Base-by-base conservation (phyloP, 176 grass and related monocot species). In the Cymbopogon citratus region DNA sequence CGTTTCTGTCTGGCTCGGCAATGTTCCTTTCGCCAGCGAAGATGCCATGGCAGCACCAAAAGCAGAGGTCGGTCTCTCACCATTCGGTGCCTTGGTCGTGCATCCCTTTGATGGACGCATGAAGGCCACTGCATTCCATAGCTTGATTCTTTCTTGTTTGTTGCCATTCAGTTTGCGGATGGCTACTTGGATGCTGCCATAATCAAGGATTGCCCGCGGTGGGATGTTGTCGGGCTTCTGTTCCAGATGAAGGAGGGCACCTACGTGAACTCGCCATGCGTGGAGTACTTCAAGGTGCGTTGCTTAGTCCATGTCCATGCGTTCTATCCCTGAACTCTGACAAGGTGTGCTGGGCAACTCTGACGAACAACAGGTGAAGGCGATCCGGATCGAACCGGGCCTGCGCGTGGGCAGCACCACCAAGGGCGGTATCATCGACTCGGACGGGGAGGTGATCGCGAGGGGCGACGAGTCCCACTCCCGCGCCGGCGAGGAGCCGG, bases 181-280 rank as follows among this genome's bases (percentile, higher is more conserved):
- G 96, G 96, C 38, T 99, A 88, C 90, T 85, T 99, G 89, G 96
- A 99, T 78, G 91, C 66, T 34, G 85, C 90, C 21, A 90, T 99
- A 80, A 78, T 99, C 62, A 95, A 72, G 90, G 87, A 99, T 5
- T 99, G 96, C 79, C 91, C 96, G 18, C 87, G 82, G 66, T 90
- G 85, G 33, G 89, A 80, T 34, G 77, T 88, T 48, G 61, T 91
- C 9, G 80, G 76, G 40, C 82, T 95, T 33, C n/a, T 99, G 74
- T 36, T 95, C 51, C 81, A 93, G 82, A 91, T 88, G 89, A 87
- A 87, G 73, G 96, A 94, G 48, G 94, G 94, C 48, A 75, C 74
- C 35, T 90, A 88, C 72, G 56, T 97, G 7, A 85, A 91, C 70
- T 97, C 94, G 15, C 91, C 94, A 12, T 76, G 94, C 61, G 86